These are phyloP conservation scores for Yamadazyma blattariae DNA, from an alignment of 1,139 yeast genomes.

Conservation along the genomic window DNA sequence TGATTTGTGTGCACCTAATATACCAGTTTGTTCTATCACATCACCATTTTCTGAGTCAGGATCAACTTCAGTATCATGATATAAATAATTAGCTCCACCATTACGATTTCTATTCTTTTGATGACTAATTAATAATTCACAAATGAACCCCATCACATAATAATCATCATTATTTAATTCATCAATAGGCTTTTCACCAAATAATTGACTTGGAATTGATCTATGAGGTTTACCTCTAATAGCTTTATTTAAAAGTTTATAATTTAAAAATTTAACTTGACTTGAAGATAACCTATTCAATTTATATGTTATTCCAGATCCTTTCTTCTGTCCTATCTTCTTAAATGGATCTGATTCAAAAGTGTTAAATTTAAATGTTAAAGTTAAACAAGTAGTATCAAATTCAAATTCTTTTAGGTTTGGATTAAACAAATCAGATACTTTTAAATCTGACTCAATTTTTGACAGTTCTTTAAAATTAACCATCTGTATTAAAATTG, in stretches of 20 bases:
- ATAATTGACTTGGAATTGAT: conserved; percentile 28
- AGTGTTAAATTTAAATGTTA: conserved; percentile 33
- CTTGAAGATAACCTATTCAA: conserved; percentile 25
- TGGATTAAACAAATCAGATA: not conserved
- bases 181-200: conserved; percentile 9
- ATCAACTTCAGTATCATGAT: not conserved
- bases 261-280: conserved; percentile 15
- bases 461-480: not conserved
- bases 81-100: conserved; percentile 22
- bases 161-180: conserved; percentile 22
- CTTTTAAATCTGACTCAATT: no score
- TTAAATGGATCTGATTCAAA: conserved; percentile 34
- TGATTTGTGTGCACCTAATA: not conserved
- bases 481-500: not conserved
- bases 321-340: conserved; percentile 11
- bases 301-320: conserved; percentile 21
- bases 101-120: conserved; percentile 30
- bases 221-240: conserved; percentile 24
- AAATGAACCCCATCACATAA: conserved; percentile 33
- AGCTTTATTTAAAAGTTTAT: conserved; percentile 25
- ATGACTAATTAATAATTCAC: conserved; percentile 30
- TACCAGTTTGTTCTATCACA: not conserved
- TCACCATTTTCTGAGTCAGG: not conserved
- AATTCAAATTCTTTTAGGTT: not conserved
- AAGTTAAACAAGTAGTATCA: conserved; percentile 30